These are phyloP conservation scores for Babesia ovata DNA, from an alignment of 169 alveolate genomes.

Conservation along the genomic window DNA sequence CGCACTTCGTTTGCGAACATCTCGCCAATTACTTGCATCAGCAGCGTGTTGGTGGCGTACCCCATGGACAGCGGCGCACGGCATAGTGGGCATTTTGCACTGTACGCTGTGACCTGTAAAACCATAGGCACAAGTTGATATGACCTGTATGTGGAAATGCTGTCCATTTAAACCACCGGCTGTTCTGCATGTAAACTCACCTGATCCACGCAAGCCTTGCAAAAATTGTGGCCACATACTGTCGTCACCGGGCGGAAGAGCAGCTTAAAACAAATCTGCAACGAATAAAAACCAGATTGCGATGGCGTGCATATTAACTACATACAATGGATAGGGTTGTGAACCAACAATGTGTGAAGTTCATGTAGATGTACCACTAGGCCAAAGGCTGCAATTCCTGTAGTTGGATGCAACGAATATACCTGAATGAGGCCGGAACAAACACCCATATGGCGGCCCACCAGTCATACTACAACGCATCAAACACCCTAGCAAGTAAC, in stretches of 20 bases:
- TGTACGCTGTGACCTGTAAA: constrained; percentile 26
- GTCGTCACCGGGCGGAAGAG: constrained; percentile 76
- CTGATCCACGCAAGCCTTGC: constrained; percentile 75
- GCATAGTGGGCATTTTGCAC: constrained; percentile 66
- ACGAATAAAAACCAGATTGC: too few species aligned
- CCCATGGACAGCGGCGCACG: constrained; percentile 50
- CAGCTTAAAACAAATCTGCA: constrained; percentile 74
- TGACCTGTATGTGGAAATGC: background rate
- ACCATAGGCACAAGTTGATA: background rate
- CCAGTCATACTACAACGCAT: too few species aligned
- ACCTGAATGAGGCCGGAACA: too few species aligned
- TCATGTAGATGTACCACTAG: too few species aligned
- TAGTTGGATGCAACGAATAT: too few species aligned
- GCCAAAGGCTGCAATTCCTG: too few species aligned
- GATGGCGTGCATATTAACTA: background rate
- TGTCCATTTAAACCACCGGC: background rate
- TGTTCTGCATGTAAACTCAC: constrained; percentile 25
- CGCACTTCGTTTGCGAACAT: constrained; percentile 43
- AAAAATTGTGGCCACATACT: constrained; percentile 81
- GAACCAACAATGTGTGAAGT: too few species aligned
- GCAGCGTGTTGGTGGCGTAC: constrained; percentile 58
- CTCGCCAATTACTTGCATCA: constrained; percentile 54
- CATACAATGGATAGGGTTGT: background rate
- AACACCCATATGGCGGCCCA: too few species aligned
- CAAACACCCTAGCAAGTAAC: too few species aligned